Conservation (phyloP, 768 basidiomycete genomes). For the Kwoniella newhampshirensis region DNA sequence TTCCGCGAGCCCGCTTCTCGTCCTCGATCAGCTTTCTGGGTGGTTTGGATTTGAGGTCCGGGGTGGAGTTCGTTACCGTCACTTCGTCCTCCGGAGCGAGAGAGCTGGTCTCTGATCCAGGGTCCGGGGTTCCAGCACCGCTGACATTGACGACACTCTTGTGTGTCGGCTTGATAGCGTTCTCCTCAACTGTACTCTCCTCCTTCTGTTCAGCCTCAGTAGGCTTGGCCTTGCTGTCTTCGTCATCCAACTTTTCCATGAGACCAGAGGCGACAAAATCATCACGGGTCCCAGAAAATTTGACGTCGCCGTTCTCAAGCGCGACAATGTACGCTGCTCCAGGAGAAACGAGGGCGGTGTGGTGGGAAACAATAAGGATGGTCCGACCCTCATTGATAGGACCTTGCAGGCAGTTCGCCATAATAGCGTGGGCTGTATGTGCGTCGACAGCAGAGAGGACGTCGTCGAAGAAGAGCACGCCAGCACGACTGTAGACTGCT, state of each 20-base stretch:
- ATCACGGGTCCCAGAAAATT: constrained; percentile 68
- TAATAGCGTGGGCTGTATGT: constrained; percentile 78
- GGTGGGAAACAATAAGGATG: constrained; percentile 86
- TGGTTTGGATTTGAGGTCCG: constrained; percentile 56
- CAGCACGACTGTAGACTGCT: constrained; percentile 85
- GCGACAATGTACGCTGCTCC: constrained; percentile 75
- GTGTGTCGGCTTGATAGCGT: constrained; percentile 23
- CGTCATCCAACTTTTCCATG: constrained; percentile 62
- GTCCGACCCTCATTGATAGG: constrained; percentile 76
- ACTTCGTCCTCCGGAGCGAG: constrained; percentile 53
- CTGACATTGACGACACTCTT: constrained; percentile 28
- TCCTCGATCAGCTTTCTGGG: constrained; percentile 82
- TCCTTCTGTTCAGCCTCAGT: constrained; percentile 23
- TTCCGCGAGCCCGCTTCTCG: constrained; percentile 67
- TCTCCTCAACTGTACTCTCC: constrained; percentile 22
- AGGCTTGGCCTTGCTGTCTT: constrained; percentile 20
- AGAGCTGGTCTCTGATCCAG: constrained; percentile 57
- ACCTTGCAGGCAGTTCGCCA: constrained; percentile 74
- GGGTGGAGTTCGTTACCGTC: constrained; percentile 26
- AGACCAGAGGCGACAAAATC: constrained; percentile 69
- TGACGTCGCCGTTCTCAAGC: constrained; percentile 62
- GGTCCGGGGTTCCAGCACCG: constrained; percentile 54
- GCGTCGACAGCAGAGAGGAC: constrained; percentile 67
- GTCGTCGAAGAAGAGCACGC: constrained; percentile 78
- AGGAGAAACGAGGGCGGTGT: constrained; percentile 80